These are phyloP conservation scores for Phytophthora tentaculata DNA, from an alignment of 352 stramenopile genomes.

Conservation along the genomic window DNA sequence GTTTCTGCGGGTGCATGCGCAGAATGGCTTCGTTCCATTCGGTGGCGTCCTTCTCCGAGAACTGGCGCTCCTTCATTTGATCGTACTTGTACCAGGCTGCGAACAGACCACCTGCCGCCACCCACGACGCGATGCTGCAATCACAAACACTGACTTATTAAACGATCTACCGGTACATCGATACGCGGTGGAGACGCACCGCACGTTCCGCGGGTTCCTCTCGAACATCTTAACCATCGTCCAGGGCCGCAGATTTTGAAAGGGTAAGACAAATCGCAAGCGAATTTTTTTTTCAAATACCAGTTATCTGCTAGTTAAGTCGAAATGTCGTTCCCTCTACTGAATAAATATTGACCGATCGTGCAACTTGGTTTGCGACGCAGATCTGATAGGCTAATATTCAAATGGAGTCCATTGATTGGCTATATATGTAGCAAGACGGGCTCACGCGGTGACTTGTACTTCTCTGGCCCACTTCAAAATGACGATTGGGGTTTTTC, in stretches of 20 bases:
- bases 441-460: no score
- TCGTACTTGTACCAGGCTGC: constrained; percentile 65
- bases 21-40: constrained; percentile 72
- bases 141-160: constrained; percentile 1
- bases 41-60: constrained; percentile 45
- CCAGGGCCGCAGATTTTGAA: background rate
- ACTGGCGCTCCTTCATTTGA: constrained; percentile 62
- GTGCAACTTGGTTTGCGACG: no score
- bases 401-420: no score
- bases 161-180: background rate
- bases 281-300: no score
- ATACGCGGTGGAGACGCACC: constrained; percentile 23
- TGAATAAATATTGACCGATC: no score
- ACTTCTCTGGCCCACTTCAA: no score
- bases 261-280: no score
- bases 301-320: no score
- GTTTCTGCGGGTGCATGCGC: constrained; percentile 42
- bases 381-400: no score
- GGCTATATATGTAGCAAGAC: no score
- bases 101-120: constrained; percentile 46
- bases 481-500: no score
- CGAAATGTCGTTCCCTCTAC: no score
- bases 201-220: constrained; percentile 50
- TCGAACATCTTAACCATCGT: constrained; percentile 46
- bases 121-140: constrained; percentile 60